Base-by-base conservation (phyloP, 768 basidiomycete genomes). In the Phanerochaete sordida region DNA sequence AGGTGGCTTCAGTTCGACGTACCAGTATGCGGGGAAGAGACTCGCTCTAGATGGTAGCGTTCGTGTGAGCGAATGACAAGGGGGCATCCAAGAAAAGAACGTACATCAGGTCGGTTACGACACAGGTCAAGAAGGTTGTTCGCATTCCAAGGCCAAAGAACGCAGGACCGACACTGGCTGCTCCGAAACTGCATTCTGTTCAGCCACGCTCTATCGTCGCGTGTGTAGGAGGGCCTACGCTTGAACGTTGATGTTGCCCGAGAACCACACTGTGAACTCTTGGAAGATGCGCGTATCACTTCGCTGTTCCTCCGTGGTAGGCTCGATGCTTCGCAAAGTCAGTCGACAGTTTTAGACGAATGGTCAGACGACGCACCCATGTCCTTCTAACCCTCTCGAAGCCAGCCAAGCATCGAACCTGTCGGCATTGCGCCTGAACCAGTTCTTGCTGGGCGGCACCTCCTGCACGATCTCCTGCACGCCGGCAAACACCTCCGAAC, bases 251-350 rank as follows among this genome's bases (percentile, higher is more conserved):
- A 85, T 79, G 67, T 88, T 88, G 58, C 81, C 80, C 2, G 87
- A 83, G 66, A 88, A 85, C 88, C 87, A 89, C 3, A 87, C 75
- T 63, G 85, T 84, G 75, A 88, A 88, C 63, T 87, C 70, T 61
- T 88, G 86, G 65, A 82, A 82, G 50, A 82, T 78, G 35, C 85
- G 80, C 24, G 73, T 78, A 64, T 88, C 86, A 11, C 66, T 77
- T 39, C 87, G 77, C 50, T 82, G 74, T 43, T 80, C 79, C 0
- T 69, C 61, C 3, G 81, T 69, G 0, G 82, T 78, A 1, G 87
- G 88, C n/a, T 76, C 68, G 24, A 84, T 87, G 0, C 86, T 85
- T 57, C 54, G 43, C n/a, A 26, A 27, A 6, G 52, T n/a, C 31
- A 50, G 13, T 11, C 39, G 19, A 4, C 5, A 21, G 1, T 23